Conservation (phyloP, 805 yeast species). For the Metschnikowia sp. region DNA sequence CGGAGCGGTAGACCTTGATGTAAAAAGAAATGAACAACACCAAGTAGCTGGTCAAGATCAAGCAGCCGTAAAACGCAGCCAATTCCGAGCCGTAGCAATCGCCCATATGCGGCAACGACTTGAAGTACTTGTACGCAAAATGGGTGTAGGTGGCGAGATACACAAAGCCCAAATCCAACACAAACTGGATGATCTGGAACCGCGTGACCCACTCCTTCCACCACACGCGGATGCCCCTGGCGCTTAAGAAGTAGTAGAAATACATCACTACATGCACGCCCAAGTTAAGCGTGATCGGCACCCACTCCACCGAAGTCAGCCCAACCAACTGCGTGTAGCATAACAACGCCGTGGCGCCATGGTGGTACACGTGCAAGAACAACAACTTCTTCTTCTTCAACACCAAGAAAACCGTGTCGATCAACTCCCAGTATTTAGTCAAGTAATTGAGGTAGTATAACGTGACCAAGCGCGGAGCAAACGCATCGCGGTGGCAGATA, state of each 20-base stretch:
- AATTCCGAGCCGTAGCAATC: slow-evolving; percentile 88
- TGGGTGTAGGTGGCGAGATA: slow-evolving; percentile 93
- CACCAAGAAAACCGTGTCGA: slow-evolving; percentile 90
- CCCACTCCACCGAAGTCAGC: slow-evolving; percentile 90
- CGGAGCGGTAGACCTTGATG: slow-evolving; percentile 74
- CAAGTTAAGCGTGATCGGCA: slow-evolving; percentile 83
- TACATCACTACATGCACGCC: slow-evolving; percentile 96
- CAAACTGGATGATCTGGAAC: slow-evolving; percentile 89
- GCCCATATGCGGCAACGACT: slow-evolving; percentile 64
- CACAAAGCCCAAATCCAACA: slow-evolving; percentile 84
- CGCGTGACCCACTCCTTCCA: slow-evolving; percentile 99
- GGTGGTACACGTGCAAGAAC: slow-evolving; percentile 94
- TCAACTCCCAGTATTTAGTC: slow-evolving; percentile 82
- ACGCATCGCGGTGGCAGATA: slow-evolving; percentile 72
- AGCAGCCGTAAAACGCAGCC: slow-evolving; percentile 90
- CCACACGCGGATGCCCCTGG: slow-evolving; percentile 95
- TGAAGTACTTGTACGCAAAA: slow-evolving; percentile 68
- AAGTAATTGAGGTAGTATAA: slow-evolving; percentile 89
- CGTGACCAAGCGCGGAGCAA: slow-evolving; percentile 79
- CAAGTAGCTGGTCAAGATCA: slow-evolving; percentile 83
- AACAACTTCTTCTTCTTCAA: slow-evolving; percentile 88
- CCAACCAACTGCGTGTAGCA: slow-evolving; percentile 94
- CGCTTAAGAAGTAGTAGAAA: slow-evolving; percentile 92
- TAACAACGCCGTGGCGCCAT: slow-evolving; percentile 94
- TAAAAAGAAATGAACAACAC: slow-evolving; percentile 90